Evolutionary conservation across 2,329 filamentous ascomycete genomes (phyloP).

Genomic region (Trichoderma lentiforme): DNA sequence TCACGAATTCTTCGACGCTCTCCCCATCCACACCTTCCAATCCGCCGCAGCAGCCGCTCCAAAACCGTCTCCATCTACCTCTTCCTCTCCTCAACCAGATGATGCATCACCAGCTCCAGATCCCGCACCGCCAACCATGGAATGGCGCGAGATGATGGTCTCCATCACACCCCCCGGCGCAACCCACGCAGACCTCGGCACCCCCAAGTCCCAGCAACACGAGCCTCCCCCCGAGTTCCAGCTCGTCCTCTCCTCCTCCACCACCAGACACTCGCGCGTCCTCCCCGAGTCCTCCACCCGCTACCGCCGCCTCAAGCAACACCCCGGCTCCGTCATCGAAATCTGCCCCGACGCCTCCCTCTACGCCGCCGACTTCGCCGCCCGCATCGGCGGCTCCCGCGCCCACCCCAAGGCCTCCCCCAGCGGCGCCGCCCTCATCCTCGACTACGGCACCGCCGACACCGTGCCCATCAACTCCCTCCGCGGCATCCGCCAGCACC

Average conservation of each 20-base stretch:
- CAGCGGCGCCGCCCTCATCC: constrained; percentile 84
- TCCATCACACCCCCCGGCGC: constrained; percentile 59
- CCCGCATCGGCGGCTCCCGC: constrained; percentile 71
- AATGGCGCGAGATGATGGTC: constrained; percentile 84
- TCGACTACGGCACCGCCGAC: constrained; percentile 84
- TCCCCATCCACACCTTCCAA: constrained; percentile 94
- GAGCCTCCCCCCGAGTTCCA: constrained; percentile 76
- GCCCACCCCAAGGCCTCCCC: constrained; percentile 56
- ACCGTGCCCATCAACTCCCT: constrained; percentile 84
- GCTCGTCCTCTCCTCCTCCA: constrained; percentile 68
- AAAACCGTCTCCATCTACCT: not conserved
- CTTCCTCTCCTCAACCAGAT: not conserved
- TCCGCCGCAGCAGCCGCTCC: constrained; percentile 50
- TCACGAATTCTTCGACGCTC: constrained; percentile 97
- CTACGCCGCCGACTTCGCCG: constrained; percentile 77
- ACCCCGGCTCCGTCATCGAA: constrained; percentile 73
- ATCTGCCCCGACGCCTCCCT: constrained; percentile 83
- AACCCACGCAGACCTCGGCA: constrained; percentile 52
- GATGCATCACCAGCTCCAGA: not conserved
- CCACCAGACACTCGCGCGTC: constrained; percentile 80
- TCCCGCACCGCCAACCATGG: constrained; percentile 34
- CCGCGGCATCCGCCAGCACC: constrained; percentile 79
- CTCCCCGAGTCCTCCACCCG: constrained; percentile 78
- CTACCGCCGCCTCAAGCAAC: constrained; percentile 72
- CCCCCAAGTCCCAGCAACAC: constrained; percentile 49